Base-by-base conservation (phyloP, 2,329 filamentous ascomycete genomes). In the Chaetothyriales sp. region DNA sequence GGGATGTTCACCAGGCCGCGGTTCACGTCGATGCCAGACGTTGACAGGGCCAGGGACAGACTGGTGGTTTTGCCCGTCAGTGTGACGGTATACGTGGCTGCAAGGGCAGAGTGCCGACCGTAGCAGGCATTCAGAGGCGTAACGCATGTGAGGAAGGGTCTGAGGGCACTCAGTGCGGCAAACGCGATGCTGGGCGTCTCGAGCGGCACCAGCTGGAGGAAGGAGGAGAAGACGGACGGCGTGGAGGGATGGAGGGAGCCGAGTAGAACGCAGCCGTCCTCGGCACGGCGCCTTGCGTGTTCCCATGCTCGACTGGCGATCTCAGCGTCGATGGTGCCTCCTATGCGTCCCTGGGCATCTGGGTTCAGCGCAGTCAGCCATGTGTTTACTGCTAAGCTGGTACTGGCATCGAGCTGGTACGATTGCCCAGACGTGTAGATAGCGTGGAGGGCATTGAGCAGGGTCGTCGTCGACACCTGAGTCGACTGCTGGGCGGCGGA, bases 351-450 rank as follows among this genome's bases (percentile, higher is more conserved):
- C 61, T 87, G 79, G 2, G 78, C 75, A 42, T 82, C 79, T 20
- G 77, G 71, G 58, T 84, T 84, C 25, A 79, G 75, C 18, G 86
- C 86, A 2, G 86, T 94, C 49, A 92, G 76, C 89, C 89, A 95
- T 51, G 88, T 95, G 70, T 96, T 96, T 58, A 96, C 87, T 0
- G 92, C 89, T 42, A 96, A 67, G 65, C 87, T 95, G 36, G 89
- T 92, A 59, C 86, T 87, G 46, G 88, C 82, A 67, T 98, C 92
- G 45, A 98, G 78, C 55, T 77, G 76, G 65, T 94, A 92, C n/a
- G 90, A 80, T 62, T 87, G 80, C 26, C 81, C 81, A 2, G 84
- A 80, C 46, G 86, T 77, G 67, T 94, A 96, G 63, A 85, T 83
- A 60, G 86, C 88, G 70, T 98, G 92, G 45, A 95, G 77, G 51